Base-by-base conservation (phyloP, 176 grass and related monocot genomes). In the Aechmea fasciata region DNA sequence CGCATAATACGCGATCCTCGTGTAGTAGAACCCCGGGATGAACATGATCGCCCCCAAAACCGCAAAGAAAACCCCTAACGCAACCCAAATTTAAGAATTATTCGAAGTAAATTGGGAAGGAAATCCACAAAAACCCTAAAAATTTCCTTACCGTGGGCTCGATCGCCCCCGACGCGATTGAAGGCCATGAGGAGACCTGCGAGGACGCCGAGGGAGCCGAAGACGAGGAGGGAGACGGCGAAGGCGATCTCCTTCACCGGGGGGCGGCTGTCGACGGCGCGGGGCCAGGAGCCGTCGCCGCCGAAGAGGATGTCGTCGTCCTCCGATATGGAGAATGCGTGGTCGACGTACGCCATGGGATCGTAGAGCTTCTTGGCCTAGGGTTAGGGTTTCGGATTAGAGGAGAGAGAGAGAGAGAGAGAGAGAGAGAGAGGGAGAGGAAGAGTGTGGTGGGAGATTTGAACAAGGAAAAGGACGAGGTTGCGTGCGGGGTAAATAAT, bases 241-340 rank as follows among this genome's bases (percentile, higher is more conserved):
- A 97, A 87, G 80, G 87, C 89, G 87, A 99, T 93, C 94, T 93
- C 94, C 80, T 99, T 99, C 54, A 99, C 50, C n/a, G 94, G 94
- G 13, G 86, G 89, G 0, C 89, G 77, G 67, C 67, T 80, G 22
- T 67, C 57, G 67, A 80, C 70, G 76, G 57, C 83, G 87, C 48
- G 74, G 73, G 47, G 71, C 69, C 48, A 81, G 11, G 47, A 69
- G 72, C 48, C 85, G 11, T 77, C 23, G 50, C 78, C 70, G 24
- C 86, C 87, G 63, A 79, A 84, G 65, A 97, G 64, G 68, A 93
- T 85, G 80, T 93, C 84, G 69, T 93, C 94, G 70, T 99, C 90
- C 70, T 97, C 93, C 52, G 89, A 78, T 82, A 93, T 93, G 75
- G 94, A 93, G 78, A 99, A 99, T 49, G 90, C 82, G 84, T 99